phyloP scores from a whole-genome alignment of 495 filamentous ascomycete genomes.

The Aspergillus heteromorphus region DNA sequence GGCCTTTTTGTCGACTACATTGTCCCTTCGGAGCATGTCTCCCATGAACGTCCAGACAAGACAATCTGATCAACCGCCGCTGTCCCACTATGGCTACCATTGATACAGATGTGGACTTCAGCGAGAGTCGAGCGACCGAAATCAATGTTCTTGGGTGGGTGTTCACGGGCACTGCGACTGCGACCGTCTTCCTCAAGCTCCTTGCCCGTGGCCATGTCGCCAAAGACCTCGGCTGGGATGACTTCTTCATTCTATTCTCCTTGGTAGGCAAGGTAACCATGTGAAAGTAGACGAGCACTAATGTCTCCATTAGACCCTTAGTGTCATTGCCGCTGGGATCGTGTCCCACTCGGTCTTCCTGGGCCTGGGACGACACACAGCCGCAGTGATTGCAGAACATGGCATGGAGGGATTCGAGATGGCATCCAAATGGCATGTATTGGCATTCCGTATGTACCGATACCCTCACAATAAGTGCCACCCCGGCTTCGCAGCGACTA shows the following conservation, averaged over 20 bases:
- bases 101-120: constrained; percentile 18
- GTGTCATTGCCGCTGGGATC: constrained; percentile 18
- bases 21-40: background rate
- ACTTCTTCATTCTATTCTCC: constrained; percentile 24
- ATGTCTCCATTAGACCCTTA: constrained; percentile 15
- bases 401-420: constrained; percentile 6
- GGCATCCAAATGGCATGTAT: constrained; percentile 16
- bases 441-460: constrained; percentile 17
- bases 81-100: constrained; percentile 6
- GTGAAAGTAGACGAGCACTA: background rate
- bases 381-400: constrained; percentile 18
- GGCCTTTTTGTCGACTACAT: too few relatives aligned
- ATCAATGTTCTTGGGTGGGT: constrained; percentile 19
- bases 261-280: constrained; percentile 8
- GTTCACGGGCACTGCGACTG: constrained; percentile 17
- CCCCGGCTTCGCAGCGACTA: background rate
- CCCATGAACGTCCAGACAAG: background rate
- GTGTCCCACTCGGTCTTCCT: constrained; percentile 19
- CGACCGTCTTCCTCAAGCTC: constrained; percentile 14
- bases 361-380: constrained; percentile 21
- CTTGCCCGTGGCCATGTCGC: constrained; percentile 4
- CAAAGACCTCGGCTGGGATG: constrained; percentile 16
- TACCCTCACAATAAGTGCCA: too few relatives aligned
- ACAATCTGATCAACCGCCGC: background rate
- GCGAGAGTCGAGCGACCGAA: constrained; percentile 6